These are phyloP conservation scores for Limonium bicolor DNA, from an alignment of 148 eudicot species.

Conservation along the genomic window DNA sequence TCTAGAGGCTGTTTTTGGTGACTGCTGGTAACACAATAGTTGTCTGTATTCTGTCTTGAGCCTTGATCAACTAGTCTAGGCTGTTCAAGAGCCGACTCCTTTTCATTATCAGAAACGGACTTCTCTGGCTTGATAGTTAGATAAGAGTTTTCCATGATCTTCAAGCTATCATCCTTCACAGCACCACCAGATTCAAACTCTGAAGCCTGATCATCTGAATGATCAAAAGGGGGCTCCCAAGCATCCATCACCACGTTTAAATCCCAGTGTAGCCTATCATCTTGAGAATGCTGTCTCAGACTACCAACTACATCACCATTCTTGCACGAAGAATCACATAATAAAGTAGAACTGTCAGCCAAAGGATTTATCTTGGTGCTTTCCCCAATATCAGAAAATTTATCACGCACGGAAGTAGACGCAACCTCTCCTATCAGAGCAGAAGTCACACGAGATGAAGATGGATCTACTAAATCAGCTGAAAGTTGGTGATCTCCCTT, in stretches of 20 bases:
- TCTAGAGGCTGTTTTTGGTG: neutral
- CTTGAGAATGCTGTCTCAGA: conserved; percentile 15
- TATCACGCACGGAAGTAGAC: conserved; percentile 9
- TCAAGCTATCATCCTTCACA: neutral
- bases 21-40: neutral
- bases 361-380: conserved; percentile 7
- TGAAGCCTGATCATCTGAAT: conserved; percentile 3
- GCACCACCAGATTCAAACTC: conserved; percentile 4
- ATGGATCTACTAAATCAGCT: conserved; percentile 18
- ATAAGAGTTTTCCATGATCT: conserved; percentile 11
- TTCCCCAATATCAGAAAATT: conserved; percentile 11
- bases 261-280: conserved; percentile 61
- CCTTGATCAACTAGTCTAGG: neutral
- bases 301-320: conserved; percentile 11
- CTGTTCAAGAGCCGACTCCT: neutral
- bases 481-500: conserved; percentile 18
- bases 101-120: neutral
- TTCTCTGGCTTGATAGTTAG: conserved; percentile 3
- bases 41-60: too few species aligned
- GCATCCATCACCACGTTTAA: conserved; percentile 70
- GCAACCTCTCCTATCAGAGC: conserved; percentile 13
- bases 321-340: conserved; percentile 10
- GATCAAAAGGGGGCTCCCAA: conserved; percentile 53
- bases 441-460: conserved; percentile 17
- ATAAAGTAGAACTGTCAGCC: conserved; percentile 10